Evolutionary conservation across 2,329 filamentous ascomycete species (phyloP).

Genomic region (Aspergillus luchuensis): DNA sequence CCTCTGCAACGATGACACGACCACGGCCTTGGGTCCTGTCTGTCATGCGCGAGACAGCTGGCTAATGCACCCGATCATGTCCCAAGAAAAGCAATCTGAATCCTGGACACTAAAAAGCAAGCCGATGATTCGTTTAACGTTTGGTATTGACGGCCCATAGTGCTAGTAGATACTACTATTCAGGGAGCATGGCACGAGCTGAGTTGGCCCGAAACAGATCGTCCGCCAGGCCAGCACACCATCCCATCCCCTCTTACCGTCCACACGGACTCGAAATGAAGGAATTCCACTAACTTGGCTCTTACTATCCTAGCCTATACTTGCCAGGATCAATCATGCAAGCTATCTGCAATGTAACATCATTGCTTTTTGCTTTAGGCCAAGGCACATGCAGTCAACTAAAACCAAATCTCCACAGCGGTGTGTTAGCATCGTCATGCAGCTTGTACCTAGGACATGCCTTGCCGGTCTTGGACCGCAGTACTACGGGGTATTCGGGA

Average conservation of each 20-base stretch:
- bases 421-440: not conserved
- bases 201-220: not conserved
- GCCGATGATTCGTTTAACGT: not conserved
- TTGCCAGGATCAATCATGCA: not conserved
- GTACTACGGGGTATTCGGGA: not conserved
- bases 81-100: not conserved
- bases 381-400: not conserved
- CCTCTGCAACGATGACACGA: not conserved
- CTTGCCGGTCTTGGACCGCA: not conserved
- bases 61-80: not conserved
- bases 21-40: not conserved
- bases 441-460: not conserved
- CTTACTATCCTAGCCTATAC: not conserved
- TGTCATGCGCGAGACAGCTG: not conserved
- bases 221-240: not conserved
- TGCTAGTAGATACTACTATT: not conserved
- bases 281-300: not conserved
- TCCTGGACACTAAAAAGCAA: not conserved
- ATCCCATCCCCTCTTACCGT: too few species aligned
- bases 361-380: not conserved
- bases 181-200: not conserved
- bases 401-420: not conserved
- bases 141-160: not conserved
- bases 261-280: not conserved
- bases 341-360: not conserved